Percentiles rank a stretch among this genome's conserved stretches.
phyloP scores from a whole-genome alignment of 495 filamentous ascomycete species.

The Penicillium atrosanguineum region DNA sequence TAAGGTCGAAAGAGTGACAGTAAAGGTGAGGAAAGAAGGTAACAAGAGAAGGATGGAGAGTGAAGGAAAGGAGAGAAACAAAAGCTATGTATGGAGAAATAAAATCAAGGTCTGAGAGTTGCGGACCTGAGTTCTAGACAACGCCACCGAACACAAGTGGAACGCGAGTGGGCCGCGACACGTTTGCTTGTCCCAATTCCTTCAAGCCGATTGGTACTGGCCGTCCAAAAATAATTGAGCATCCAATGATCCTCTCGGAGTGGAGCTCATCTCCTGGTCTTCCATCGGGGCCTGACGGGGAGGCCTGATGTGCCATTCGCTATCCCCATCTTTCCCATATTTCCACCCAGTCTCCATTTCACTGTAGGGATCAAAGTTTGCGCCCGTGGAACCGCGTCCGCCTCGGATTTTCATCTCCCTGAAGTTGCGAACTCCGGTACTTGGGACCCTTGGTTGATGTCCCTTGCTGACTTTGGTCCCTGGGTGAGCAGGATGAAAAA shows the following conservation, averaged over 20 bases:
- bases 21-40: slow-evolving; percentile 7
- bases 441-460: background rate
- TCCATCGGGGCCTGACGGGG: background rate
- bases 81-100: slow-evolving; percentile 5
- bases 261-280: background rate
- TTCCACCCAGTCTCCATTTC: background rate
- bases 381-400: slow-evolving; percentile 1
- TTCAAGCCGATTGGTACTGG: background rate
- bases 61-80: slow-evolving; percentile 1
- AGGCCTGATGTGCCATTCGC: background rate
- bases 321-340: slow-evolving; percentile 6
- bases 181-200: slow-evolving; percentile 17
- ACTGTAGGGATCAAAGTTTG: slow-evolving; percentile 1
- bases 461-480: background rate
- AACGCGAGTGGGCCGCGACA: slow-evolving; percentile 13
- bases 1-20: slow-evolving; percentile 7
- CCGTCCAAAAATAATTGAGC: slow-evolving; percentile 14
- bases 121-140: slow-evolving; percentile 14
- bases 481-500: background rate
- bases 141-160: slow-evolving; percentile 20
- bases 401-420: background rate
- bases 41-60: slow-evolving; percentile 2
- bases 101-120: background rate
- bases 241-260: background rate
- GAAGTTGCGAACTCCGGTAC: background rate